A percentile compares a stretch with the other conserved stretches of the same genome.
phyloP scores from a whole-genome alignment of 306 rosid genomes.

The Cucumis sativus region Cucumber_9930_V3 NC_026660.2:6086001-6086500 shows the following conservation, averaged over 20 bases:
- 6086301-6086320: no score
- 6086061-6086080: neutral
- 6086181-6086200: constrained; percentile 40
- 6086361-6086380: no score
- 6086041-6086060: neutral
- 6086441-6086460: no score
- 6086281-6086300: neutral
- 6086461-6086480: no score
- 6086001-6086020: neutral
- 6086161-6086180: constrained; percentile 87
- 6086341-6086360: no score
- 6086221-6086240: neutral
- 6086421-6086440: no score
- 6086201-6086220: neutral
- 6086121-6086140: constrained; percentile 57
- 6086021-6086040: neutral
- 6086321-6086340: no score
- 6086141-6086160: constrained; percentile 81
- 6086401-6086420: no score
- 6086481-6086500: neutral
- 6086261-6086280: neutral
- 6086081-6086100: neutral
- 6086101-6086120: neutral
- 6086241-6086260: neutral
- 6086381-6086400: no score